phyloP scores from a whole-genome alignment of 768 basidiomycete genomes.

The Termitomyces sp. region DNA sequence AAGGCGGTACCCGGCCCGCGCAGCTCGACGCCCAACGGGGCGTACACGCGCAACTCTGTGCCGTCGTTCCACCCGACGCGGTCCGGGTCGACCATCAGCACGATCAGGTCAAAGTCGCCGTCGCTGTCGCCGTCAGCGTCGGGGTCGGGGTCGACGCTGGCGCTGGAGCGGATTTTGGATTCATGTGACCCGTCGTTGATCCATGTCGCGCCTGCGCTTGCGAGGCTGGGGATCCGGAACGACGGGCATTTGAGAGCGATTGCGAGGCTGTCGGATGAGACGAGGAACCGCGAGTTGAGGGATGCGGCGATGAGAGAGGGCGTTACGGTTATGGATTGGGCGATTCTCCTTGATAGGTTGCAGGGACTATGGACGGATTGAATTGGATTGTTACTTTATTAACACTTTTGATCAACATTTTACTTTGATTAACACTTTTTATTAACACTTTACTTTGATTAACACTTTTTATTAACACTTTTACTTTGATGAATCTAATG shows the following conservation, averaged over 20 bases:
- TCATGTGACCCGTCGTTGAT: slow-evolving; percentile 62
- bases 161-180: slow-evolving; percentile 50
- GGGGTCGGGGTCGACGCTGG: slow-evolving; percentile 32
- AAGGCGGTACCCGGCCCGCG: too few species aligned
- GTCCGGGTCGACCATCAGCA: slow-evolving; percentile 39
- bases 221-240: slow-evolving; percentile 51
- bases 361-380: too few species aligned
- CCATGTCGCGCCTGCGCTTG: slow-evolving; percentile 56
- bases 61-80: slow-evolving; percentile 32
- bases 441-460: too few species aligned
- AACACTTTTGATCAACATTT: too few species aligned
- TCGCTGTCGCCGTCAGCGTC: slow-evolving; percentile 33
- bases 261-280: slow-evolving; percentile 55
- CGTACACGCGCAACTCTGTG: background rate
- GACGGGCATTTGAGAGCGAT: slow-evolving; percentile 63
- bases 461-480: too few species aligned
- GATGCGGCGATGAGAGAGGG: slow-evolving; percentile 66
- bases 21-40: slow-evolving; percentile 16
- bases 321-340: slow-evolving; percentile 74
- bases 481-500: too few species aligned
- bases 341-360: slow-evolving; percentile 65
- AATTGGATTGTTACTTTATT: too few species aligned
- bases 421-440: too few species aligned
- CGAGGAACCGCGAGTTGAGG: slow-evolving; percentile 63
- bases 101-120: slow-evolving; percentile 29